Evolutionary conservation across 1,139 yeast species (phyloP).

Genomic region (Chernovozyma sophiae-reginae): DNA sequence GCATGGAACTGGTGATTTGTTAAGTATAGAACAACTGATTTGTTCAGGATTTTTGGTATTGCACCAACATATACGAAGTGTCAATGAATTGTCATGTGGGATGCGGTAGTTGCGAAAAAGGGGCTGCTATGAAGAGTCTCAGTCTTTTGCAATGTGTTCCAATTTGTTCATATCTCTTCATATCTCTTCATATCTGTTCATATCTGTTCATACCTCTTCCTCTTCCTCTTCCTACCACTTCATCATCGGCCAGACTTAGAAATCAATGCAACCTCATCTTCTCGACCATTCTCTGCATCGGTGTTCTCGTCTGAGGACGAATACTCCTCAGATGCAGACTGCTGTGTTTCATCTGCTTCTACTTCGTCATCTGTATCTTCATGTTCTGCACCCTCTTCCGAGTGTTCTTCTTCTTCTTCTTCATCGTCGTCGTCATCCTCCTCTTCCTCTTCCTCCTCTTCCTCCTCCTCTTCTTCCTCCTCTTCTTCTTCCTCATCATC

Average conservation of each 20-base stretch:
- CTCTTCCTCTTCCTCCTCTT: constrained; percentile 20
- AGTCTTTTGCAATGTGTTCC: too few species aligned
- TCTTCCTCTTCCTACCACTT: too few species aligned
- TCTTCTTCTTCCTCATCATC: constrained; percentile 17
- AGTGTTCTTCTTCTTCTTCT: constrained; percentile 23
- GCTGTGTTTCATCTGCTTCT: background rate
- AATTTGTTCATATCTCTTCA: too few species aligned
- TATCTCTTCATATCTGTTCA: too few species aligned
- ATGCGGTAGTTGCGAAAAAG: too few species aligned
- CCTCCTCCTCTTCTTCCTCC: constrained; percentile 23
- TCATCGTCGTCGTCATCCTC: constrained; percentile 22
- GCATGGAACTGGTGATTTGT: too few species aligned
- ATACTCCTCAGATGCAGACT: background rate
- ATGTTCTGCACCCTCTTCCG: constrained; percentile 6
- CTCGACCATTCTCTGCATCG: constrained; percentile 1
- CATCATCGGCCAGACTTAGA: background rate
- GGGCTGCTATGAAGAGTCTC: too few species aligned
- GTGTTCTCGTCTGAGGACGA: constrained; percentile 1
- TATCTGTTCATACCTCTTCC: too few species aligned
- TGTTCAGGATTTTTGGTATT: too few species aligned
- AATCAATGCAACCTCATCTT: background rate
- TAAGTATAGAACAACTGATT: too few species aligned
- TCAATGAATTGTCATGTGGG: too few species aligned
- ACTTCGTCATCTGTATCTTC: constrained; percentile 8
- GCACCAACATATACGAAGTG: too few species aligned